Conservation (phyloP, 345 rosid species). For the Syzygium oleosum region DNA sequence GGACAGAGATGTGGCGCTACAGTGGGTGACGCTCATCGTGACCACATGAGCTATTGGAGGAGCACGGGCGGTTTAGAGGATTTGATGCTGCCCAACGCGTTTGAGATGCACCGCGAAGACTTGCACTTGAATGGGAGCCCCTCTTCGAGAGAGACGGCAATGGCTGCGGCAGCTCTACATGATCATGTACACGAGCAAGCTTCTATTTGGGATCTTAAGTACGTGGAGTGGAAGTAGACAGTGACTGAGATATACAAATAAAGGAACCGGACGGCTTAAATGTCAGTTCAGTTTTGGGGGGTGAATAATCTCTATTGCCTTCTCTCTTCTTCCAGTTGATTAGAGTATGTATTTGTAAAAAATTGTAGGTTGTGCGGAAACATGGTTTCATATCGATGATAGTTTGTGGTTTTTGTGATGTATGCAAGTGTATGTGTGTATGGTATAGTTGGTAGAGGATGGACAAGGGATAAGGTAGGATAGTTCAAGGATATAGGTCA, state of each 20-base stretch:
- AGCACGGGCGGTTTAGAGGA: conserved; percentile 6
- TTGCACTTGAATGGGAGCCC: background rate
- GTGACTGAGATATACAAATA: background rate
- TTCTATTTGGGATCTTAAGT: conserved; percentile 35
- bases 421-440: too few relatives aligned
- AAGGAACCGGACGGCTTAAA: background rate
- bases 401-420: too few relatives aligned
- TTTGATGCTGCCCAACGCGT: conserved; percentile 2
- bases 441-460: too few relatives aligned
- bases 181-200: conserved; percentile 1
- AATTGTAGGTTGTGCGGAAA: too few relatives aligned
- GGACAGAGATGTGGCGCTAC: background rate
- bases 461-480: too few relatives aligned
- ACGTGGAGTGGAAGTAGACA: background rate
- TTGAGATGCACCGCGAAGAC: background rate
- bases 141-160: background rate
- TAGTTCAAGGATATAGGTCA: too few relatives aligned
- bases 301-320: background rate
- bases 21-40: background rate
- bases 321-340: background rate
- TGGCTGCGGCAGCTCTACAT: background rate
- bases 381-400: too few relatives aligned
- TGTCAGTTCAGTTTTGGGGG: too few relatives aligned
- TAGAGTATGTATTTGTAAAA: background rate
- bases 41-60: conserved; percentile 10